Percentiles rank a stretch among this genome's conserved stretches.
These are phyloP conservation scores for Serendipita sp. DNA, from an alignment of 768 basidiomycete species.

Conservation along the genomic window DNA sequence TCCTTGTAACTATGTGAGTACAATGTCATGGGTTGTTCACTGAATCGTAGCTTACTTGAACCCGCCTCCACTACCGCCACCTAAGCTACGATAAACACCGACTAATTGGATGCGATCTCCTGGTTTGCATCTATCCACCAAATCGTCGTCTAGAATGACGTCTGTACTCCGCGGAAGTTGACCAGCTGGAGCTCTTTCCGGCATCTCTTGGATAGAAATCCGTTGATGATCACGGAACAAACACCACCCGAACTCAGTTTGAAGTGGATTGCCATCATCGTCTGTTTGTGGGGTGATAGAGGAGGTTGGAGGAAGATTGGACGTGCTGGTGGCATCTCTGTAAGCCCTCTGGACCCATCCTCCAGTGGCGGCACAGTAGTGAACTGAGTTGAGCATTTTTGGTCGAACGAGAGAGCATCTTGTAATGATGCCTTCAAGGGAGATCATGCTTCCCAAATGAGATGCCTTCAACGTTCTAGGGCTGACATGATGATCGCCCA, in stretches of 20 bases:
- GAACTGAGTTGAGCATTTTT: conserved; percentile 94
- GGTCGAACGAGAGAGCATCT: conserved; percentile 95
- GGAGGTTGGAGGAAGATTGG: conserved; percentile 70
- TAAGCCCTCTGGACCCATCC: conserved; percentile 79
- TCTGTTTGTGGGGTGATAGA: conserved; percentile 82
- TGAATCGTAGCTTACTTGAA: conserved; percentile 58
- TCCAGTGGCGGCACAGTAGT: conserved; percentile 79
- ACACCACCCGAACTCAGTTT: conserved; percentile 85
- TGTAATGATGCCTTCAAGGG: conserved; percentile 93
- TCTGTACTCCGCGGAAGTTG: conserved; percentile 93
- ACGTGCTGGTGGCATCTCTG: conserved; percentile 77
- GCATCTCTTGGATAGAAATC: conserved; percentile 99
- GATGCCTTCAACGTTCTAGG: conserved; percentile 77
- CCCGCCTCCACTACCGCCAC: conserved; percentile 77
- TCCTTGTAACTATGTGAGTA: conserved; percentile 31
- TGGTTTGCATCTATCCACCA: conserved; percentile 95
- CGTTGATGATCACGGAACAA: conserved; percentile 93
- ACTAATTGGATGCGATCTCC: conserved; percentile 96
- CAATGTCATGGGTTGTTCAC: conserved; percentile 1
- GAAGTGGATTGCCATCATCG: conserved; percentile 69
- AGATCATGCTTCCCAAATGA: conserved; percentile 92
- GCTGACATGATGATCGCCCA: conserved; percentile 95
- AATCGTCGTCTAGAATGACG: conserved; percentile 86
- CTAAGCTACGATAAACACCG: conserved; percentile 84
- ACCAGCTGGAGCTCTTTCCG: conserved; percentile 92